Percentiles rank a stretch among this genome's conserved stretches.
Conservation (phyloP, 2,329 filamentous ascomycete species). For the Ophiostoma novo-ulmi region DNA sequence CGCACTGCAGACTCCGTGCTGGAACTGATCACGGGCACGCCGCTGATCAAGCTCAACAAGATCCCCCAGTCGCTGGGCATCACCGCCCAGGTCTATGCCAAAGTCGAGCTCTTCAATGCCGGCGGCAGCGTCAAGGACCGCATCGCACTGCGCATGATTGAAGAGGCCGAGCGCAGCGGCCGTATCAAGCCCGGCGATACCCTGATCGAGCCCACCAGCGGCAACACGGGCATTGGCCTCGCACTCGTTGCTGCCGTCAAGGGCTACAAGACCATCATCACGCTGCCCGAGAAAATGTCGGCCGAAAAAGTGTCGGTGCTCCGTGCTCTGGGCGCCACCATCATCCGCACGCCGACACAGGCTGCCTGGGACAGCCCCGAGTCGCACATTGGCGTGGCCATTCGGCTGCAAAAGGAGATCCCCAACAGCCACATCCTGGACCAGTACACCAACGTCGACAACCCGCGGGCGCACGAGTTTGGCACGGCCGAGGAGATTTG, state of each 20-base stretch:
- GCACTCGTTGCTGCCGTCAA: constrained; percentile 93
- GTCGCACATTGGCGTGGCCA: constrained; percentile 93
- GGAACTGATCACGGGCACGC: constrained; percentile 90
- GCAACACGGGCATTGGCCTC: constrained; percentile 95
- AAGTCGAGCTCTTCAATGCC: constrained; percentile 89
- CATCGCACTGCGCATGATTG: constrained; percentile 95
- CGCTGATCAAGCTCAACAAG: constrained; percentile 89
- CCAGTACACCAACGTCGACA: constrained; percentile 88
- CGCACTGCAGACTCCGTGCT: constrained; percentile 23
- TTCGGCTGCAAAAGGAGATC: constrained; percentile 85
- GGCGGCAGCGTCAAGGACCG: constrained; percentile 92
- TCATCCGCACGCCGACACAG: constrained; percentile 94
- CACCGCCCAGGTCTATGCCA: constrained; percentile 82
- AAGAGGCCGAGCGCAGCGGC: constrained; percentile 84
- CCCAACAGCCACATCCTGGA: constrained; percentile 96
- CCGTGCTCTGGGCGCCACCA: constrained; percentile 88
- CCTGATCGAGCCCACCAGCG: constrained; percentile 94
- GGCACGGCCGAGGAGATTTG: constrained; percentile 97
- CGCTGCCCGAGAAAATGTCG: constrained; percentile 98
- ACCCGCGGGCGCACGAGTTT: constrained; percentile 86
- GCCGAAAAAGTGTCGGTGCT: constrained; percentile 92
- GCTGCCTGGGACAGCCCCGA: constrained; percentile 92
- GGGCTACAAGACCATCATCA: constrained; percentile 98
- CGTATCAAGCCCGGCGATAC: constrained; percentile 97
- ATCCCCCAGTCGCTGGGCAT: constrained; percentile 88